Base-by-base conservation (phyloP, 2,329 filamentous ascomycete species). In the Neofusicoccum parvum region DNA sequence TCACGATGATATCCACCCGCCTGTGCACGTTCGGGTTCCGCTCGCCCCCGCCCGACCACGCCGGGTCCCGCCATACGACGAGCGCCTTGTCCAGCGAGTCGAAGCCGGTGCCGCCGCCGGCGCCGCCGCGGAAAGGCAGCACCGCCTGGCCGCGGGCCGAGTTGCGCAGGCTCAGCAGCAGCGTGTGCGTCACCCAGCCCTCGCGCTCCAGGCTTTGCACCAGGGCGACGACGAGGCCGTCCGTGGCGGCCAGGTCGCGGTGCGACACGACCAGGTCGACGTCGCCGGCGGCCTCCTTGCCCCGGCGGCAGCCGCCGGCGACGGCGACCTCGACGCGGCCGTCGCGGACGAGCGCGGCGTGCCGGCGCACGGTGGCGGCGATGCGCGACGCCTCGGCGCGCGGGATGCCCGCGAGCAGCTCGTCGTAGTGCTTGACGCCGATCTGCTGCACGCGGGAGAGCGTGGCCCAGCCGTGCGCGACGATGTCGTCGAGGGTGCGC, bases 31-130 rank as follows among this genome's bases (percentile, higher is more conserved):
- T 92, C 0, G 87, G 85, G 67, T 93, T 94, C 72, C 85, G 27
- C 27, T 6, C 27, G 5, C 27, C 27, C 5, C 27, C 27, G 27
- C 27, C 27, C 27, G 78, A 75, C 75, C 80, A 80, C 2, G 68
- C 59, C 0, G 89, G 89, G 72, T 93, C 83, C 74, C 96, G 92
- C 94, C 94, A 98, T 0, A 97, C 92, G 0, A 97, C 90, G 62
- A 98, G 80, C 0, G 93, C 93, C 76, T 97, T 97, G 76, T 98
- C 94, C 0, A 98, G 83, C 0, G 88, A 92, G 74, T 97, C 94
- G 70, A 97, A 97, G 0, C 92, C 91, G n/a, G 27, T n/a, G 14
- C 56, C 56, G 6, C 3, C 32, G 12, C 14, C 17, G n/a, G 56
- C 37, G 56, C 27, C 32, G 3, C 79, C 75, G 5, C 75, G 77